Conservation (phyloP, 75 land plant genomes). For the Chamaecyparis obtusa region DNA sequence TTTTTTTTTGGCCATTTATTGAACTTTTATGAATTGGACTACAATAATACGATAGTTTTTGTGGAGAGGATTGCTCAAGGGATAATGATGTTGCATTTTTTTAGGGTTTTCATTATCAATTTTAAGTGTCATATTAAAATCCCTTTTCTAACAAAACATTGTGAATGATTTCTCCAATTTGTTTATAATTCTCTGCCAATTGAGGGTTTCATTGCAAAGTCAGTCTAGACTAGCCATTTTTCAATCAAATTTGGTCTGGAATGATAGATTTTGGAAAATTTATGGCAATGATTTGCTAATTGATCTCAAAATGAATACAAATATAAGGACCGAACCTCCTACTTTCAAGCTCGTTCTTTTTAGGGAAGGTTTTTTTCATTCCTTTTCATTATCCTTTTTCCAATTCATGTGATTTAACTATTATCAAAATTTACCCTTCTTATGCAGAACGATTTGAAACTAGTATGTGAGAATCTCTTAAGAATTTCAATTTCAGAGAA, state of each 20-base stretch:
- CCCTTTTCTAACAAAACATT: no score
- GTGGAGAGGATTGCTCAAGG: no score
- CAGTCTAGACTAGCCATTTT: not conserved
- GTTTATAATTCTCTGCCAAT: not conserved
- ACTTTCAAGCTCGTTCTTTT: constrained; percentile 46
- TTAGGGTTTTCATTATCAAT: no score
- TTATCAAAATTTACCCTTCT: not conserved
- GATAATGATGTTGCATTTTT: no score
- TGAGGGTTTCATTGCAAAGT: not conserved
- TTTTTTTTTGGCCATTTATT: no score
- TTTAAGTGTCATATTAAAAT: no score
- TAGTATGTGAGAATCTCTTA: not conserved
- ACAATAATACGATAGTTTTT: no score
- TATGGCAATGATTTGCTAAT: not conserved
- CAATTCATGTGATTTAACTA: not conserved
- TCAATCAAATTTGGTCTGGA: not conserved
- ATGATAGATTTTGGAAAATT: not conserved
- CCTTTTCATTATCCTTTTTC: not conserved
- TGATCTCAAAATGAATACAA: not conserved
- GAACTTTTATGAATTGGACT: no score
- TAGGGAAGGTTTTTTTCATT: constrained; percentile 31
- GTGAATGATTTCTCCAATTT: not conserved
- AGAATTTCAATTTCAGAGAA: not conserved
- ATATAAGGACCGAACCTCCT: not conserved
- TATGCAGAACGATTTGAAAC: not conserved